Percentiles rank a stretch among this genome's conserved stretches.
Conservation (phyloP, 2,329 filamentous ascomycete species). For the Fusarium sp. region DNA sequence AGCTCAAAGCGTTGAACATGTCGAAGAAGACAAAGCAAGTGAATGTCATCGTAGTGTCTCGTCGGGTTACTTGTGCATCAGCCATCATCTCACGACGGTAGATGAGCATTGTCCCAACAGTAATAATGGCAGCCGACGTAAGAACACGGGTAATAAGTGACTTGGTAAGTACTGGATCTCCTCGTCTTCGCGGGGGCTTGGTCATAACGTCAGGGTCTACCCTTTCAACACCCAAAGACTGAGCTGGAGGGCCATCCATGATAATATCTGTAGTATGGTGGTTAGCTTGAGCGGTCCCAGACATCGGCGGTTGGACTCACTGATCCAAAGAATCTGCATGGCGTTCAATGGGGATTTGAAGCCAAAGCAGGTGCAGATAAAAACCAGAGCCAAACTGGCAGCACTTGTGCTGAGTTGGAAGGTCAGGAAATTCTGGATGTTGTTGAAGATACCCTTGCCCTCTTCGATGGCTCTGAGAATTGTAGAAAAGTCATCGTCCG, state of each 20-base stretch:
- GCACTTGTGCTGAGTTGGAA: constrained; percentile 98
- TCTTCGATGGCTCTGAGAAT: constrained; percentile 97
- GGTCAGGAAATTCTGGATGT: constrained; percentile 98
- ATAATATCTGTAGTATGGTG: constrained; percentile 80
- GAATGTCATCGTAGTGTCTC: constrained; percentile 99
- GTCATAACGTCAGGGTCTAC: constrained; percentile 96
- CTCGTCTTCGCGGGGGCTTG: constrained; percentile 84
- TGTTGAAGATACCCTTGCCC: constrained; percentile 99
- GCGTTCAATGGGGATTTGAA: constrained; percentile 97
- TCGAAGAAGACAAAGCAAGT: constrained; percentile 99
- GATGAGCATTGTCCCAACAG: constrained; percentile 89
- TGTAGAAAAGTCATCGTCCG: constrained; percentile 89
- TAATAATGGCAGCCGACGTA: constrained; percentile 89
- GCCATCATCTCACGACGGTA: constrained; percentile 92
- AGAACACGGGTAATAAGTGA: constrained; percentile 86
- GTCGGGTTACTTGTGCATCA: constrained; percentile 85
- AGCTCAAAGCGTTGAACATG: constrained; percentile 98
- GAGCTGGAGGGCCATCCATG: constrained; percentile 98
- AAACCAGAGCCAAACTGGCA: constrained; percentile 88
- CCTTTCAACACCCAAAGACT: constrained; percentile 94
- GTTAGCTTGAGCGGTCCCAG: constrained; percentile 23
- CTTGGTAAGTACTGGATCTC: constrained; percentile 90
- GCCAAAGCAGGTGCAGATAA: constrained; percentile 91
- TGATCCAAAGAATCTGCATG: constrained; percentile 99
- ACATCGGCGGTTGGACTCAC: constrained; percentile 67